Percentiles rank a stretch among this genome's conserved stretches.
Evolutionary conservation across 495 filamentous ascomycete species (phyloP).

Genomic region (Pyrenula massariospora): DNA sequence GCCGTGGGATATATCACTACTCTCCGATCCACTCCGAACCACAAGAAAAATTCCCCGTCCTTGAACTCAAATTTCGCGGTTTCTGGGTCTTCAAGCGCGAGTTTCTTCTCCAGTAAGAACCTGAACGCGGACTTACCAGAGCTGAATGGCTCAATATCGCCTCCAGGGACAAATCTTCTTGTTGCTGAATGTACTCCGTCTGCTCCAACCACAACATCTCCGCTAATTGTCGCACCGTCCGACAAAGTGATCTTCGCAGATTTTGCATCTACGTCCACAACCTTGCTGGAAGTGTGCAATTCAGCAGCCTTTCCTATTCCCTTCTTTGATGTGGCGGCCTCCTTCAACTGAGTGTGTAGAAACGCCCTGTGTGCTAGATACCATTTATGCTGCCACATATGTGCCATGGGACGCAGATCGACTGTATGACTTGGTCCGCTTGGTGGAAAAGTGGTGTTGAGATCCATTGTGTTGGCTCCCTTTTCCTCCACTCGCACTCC

Average conservation of each 20-base stretch:
- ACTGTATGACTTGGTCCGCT: conserved; percentile 4
- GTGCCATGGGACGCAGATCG: not conserved
- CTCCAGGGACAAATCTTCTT: conserved; percentile 9
- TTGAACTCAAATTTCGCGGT: conserved; percentile 26
- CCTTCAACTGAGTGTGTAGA: conserved; percentile 35
- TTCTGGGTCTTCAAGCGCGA: conserved; percentile 31
- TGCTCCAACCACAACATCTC: conserved; percentile 15
- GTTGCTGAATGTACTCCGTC: conserved; percentile 12
- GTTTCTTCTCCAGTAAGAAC: conserved; percentile 39
- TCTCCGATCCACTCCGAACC: conserved; percentile 34
- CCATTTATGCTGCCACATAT: conserved; percentile 24
- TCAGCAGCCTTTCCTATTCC: conserved; percentile 23
- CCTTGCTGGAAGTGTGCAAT: conserved; percentile 30
- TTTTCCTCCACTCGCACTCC: conserved; percentile 27
- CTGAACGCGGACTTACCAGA: conserved; percentile 49
- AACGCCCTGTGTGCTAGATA: conserved; percentile 37
- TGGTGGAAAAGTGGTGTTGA: conserved; percentile 6
- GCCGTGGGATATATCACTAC: conserved; percentile 50
- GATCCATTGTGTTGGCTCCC: conserved; percentile 13
- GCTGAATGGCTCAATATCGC: conserved; percentile 23
- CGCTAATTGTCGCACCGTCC: conserved; percentile 18
- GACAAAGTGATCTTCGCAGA: conserved; percentile 28
- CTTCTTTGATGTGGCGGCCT: conserved; percentile 24
- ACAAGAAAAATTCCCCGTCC: conserved; percentile 33
- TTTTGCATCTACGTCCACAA: conserved; percentile 29